Evolutionary conservation across 371 early-diverging fungal species (phyloP).

Genomic region (Dinochytrium kinnereticum): DNA sequence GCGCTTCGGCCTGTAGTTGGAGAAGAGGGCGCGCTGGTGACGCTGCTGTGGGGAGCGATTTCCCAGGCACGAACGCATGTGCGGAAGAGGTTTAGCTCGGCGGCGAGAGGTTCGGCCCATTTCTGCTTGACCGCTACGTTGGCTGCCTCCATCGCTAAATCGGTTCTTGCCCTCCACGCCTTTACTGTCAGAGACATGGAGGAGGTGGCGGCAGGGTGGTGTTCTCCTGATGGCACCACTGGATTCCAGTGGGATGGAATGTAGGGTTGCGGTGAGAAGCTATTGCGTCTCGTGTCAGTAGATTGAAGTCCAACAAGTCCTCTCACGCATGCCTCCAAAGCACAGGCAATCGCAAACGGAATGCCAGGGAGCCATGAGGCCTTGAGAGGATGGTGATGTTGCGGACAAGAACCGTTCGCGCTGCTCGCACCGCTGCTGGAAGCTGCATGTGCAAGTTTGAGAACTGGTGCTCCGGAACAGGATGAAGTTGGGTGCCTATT

Average conservation of each 20-base stretch:
- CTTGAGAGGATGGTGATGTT: constrained; percentile 9
- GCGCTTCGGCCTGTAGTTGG: not conserved
- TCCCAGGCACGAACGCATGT: constrained; percentile 4
- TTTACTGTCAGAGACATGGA: not conserved
- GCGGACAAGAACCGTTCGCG: not conserved
- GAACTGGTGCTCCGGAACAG: not conserved
- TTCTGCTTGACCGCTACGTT: constrained; percentile 8
- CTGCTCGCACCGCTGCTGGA: no score
- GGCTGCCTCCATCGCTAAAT: not conserved
- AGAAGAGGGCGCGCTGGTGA: not conserved
- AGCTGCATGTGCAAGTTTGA: not conserved
- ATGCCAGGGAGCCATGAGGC: constrained; percentile 9
- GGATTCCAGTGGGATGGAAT: constrained; percentile 3
- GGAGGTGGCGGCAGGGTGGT: no score
- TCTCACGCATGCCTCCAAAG: not conserved
- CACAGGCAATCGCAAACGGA: constrained; percentile 15
- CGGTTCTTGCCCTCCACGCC: constrained; percentile 1
- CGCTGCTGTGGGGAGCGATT: not conserved
- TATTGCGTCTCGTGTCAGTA: not conserved
- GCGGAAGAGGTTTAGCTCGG: constrained; percentile 10
- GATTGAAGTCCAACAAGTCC: not conserved
- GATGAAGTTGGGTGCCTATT: not conserved
- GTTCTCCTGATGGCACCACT: not conserved
- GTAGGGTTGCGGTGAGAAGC: constrained; percentile 1
- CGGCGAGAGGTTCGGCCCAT: constrained; percentile 6